phyloP scores from a whole-genome alignment of 495 filamentous ascomycete genomes.

The Physcia stellaris region DNA sequence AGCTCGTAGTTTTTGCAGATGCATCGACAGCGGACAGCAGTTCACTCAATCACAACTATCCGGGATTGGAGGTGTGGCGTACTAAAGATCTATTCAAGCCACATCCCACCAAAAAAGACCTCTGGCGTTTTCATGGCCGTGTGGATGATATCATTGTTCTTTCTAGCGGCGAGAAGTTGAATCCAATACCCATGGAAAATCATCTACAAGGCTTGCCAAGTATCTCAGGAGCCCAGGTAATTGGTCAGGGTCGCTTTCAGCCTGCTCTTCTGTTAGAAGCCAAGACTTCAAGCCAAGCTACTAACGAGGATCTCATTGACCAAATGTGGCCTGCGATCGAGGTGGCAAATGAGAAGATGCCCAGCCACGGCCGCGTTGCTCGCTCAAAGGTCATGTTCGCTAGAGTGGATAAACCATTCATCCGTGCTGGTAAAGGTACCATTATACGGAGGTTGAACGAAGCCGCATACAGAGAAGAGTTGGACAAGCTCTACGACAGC shows the following conservation, averaged over 20 bases:
- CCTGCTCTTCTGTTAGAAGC: constrained; percentile 37
- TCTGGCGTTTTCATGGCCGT: constrained; percentile 38
- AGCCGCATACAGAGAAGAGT: constrained; percentile 37
- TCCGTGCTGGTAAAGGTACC: constrained; percentile 40
- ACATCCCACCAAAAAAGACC: constrained; percentile 30
- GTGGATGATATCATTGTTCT: constrained; percentile 47
- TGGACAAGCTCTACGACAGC: constrained; percentile 32
- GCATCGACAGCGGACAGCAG: constrained; percentile 25
- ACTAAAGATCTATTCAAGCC: constrained; percentile 42
- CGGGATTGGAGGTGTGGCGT: constrained; percentile 32
- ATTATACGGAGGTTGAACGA: constrained; percentile 32
- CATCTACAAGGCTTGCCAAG: constrained; percentile 26
- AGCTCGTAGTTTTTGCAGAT: constrained; percentile 33
- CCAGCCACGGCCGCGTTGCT: constrained; percentile 3
- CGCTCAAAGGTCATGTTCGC: constrained; percentile 24
- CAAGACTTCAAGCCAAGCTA: constrained; percentile 19
- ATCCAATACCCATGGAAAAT: constrained; percentile 39
- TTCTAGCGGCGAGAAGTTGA: constrained; percentile 47
- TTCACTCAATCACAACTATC: constrained; percentile 38
- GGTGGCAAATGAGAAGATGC: constrained; percentile 21
- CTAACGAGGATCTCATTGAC: constrained; percentile 18
- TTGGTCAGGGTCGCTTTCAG: constrained; percentile 34
- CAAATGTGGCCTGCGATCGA: constrained; percentile 25
- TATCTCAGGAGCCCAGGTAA: constrained; percentile 34
- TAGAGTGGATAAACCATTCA: constrained; percentile 30